phyloP scores from a whole-genome alignment of 306 rosid species.

The Quercus gilva region DNA sequence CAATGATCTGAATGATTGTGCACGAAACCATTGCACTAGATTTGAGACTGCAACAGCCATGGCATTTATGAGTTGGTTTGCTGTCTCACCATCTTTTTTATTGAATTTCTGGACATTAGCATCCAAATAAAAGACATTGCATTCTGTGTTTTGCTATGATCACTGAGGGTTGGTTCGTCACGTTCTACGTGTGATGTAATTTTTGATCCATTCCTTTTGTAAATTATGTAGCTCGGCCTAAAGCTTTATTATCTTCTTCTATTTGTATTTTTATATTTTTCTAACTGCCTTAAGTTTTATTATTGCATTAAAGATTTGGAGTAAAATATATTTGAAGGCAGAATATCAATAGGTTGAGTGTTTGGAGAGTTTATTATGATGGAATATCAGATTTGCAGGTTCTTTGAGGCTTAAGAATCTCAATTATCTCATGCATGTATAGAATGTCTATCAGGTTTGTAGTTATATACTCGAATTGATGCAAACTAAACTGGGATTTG shows the following conservation, averaged over 20 bases:
- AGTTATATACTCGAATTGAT: too few species aligned
- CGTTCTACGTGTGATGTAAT: neutral
- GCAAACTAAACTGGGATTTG: too few species aligned
- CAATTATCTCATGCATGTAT: too few species aligned
- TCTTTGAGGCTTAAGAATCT: neutral
- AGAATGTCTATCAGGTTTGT: too few species aligned
- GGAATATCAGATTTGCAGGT: neutral
- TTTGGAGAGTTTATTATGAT: neutral
- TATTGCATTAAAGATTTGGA: neutral
- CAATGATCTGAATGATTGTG: conserved; percentile 51
- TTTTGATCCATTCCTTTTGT: neutral
- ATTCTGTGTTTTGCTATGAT: neutral
- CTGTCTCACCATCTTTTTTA: conserved; percentile 51
- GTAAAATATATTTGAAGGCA: neutral
- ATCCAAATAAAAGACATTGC: conserved; percentile 31
- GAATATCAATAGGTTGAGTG: neutral
- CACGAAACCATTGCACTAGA: conserved; percentile 45
- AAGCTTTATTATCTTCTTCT: neutral
- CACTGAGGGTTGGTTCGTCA: neutral
- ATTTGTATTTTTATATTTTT: too few species aligned
- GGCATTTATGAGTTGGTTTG: conserved; percentile 67
- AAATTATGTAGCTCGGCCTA: neutral
- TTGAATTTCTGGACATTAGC: conserved; percentile 64
- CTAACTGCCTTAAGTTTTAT: neutral
- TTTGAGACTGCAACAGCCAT: conserved; percentile 59